Evolutionary conservation across 1,284 basidiomycete genomes (phyloP), one percentile per base, ranked within the genome.

Genomic region (Puccinia horiana): DNA sequence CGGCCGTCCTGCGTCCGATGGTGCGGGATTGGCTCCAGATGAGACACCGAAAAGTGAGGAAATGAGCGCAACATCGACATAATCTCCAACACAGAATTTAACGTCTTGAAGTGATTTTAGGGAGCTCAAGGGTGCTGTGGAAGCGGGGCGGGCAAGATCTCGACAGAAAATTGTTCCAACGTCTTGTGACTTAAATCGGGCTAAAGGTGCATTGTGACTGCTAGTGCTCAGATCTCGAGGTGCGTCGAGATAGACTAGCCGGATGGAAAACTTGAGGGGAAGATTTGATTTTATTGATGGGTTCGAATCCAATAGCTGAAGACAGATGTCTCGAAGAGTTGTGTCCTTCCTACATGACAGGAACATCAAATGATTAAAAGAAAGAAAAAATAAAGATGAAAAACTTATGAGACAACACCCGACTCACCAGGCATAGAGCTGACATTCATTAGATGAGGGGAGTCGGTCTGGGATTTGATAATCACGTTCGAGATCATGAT

Each of bases 301-400:
- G 40, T 47, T 73, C 20, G 67, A 70, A n/a, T 81, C 78, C 23
- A 73, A 32, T 4, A 81, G 1, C 52, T 81, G 78, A 52, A 81
- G 70, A 63, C 78, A 81, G 32, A 81, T 72, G 12, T 81, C 78
- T 56, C 78, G 67, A 35, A 81, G 69, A 29, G 78, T 81, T 37
- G 78, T 81, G 69, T 81, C 78, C 44, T 73, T 81, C 70, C 78
- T 81, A 20, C 6, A 18, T 76, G 1, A 58, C 44, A 52, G 54
- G 11, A 69, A n/a, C 12, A 44, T 40, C 37, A 20, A 26, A 26
- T 37, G 1, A 29, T 26, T 35, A n/a, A 69, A 18, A 16, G 49
- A 52, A 52, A 52, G 49, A 54, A 40, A 35, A 37, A n/a, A 49
- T 26, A 23, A 49, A 40, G 42, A 44, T 12, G 32, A 44, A 35